phyloP scores from a whole-genome alignment of 2,329 filamentous ascomycete genomes.

The Penicillium thymicola region DNA sequence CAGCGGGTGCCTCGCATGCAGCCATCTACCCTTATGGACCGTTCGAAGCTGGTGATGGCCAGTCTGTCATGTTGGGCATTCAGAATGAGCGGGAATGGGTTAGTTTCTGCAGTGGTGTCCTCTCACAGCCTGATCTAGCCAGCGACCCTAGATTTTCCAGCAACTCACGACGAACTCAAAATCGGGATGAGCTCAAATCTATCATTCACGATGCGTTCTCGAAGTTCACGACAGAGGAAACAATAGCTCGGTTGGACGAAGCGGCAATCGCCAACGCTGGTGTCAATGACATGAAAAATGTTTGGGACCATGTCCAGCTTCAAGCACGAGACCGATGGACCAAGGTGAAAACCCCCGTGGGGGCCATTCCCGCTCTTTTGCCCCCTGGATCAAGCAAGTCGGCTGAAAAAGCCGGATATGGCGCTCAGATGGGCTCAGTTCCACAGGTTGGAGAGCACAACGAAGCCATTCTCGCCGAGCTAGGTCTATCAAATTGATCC shows the following conservation, averaged over 20 bases:
- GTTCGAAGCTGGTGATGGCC: slow-evolving; percentile 49
- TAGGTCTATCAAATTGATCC: slow-evolving; percentile 28
- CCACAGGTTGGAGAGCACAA: slow-evolving; percentile 53
- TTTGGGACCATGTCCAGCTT: slow-evolving; percentile 56
- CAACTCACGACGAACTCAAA: slow-evolving; percentile 48
- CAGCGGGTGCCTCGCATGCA: slow-evolving; percentile 53
- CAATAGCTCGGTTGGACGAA: slow-evolving; percentile 44
- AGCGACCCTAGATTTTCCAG: slow-evolving; percentile 48
- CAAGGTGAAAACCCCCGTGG: slow-evolving; percentile 48
- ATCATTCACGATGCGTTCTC: slow-evolving; percentile 49
- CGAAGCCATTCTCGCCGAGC: slow-evolving; percentile 45
- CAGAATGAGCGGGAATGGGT: slow-evolving; percentile 59
- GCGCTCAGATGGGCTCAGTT: slow-evolving; percentile 35
- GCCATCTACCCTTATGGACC: slow-evolving; percentile 58
- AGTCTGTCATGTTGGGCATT: slow-evolving; percentile 55
- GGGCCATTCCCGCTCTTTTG: slow-evolving; percentile 49
- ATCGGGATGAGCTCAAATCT: slow-evolving; percentile 46
- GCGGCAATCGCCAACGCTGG: slow-evolving; percentile 55
- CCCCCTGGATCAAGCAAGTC: slow-evolving; percentile 46
- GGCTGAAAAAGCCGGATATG: slow-evolving; percentile 19
- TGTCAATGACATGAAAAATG: slow-evolving; percentile 53
- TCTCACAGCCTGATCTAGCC: slow-evolving; percentile 43
- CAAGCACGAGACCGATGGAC: slow-evolving; percentile 52
- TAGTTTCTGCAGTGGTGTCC: slow-evolving; percentile 48
- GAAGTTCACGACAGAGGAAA: slow-evolving; percentile 38